These are phyloP conservation scores for Alectoria sarmentosa DNA, from an alignment of 495 filamentous ascomycete genomes.

Conservation along the genomic window DNA sequence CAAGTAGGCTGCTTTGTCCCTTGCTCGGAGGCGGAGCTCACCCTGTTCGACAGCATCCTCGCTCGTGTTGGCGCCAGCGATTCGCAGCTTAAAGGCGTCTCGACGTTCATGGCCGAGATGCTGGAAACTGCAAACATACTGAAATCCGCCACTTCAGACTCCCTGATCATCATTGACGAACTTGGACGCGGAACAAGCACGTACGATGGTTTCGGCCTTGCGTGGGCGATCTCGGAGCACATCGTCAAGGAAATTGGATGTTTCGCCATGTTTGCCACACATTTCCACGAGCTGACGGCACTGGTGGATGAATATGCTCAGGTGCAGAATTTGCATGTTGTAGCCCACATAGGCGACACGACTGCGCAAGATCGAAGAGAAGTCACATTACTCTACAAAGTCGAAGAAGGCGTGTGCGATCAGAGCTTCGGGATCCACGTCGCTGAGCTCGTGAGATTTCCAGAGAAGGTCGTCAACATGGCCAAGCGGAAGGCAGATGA, in stretches of 20 bases:
- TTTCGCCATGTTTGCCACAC: conserved; percentile 91
- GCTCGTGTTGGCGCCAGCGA: conserved; percentile 94
- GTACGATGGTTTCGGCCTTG: conserved; percentile 96
- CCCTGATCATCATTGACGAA: conserved; percentile 96
- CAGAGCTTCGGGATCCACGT: conserved; percentile 98
- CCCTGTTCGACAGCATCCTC: conserved; percentile 96
- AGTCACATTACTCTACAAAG: conserved; percentile 94
- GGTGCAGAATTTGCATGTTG: conserved; percentile 90
- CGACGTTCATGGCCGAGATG: conserved; percentile 99
- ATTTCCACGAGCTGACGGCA: conserved; percentile 97
- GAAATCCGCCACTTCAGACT: conserved; percentile 90
- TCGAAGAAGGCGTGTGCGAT: conserved; percentile 90
- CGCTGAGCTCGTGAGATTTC: conserved; percentile 96
- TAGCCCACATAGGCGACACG: conserved; percentile 78
- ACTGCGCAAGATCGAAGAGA: conserved; percentile 52
- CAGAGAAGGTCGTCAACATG: conserved; percentile 96
- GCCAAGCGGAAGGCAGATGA: conserved; percentile 97
- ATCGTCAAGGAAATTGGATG: conserved; percentile 93
- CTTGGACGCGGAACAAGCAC: conserved; percentile 97
- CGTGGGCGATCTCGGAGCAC: conserved; percentile 97
- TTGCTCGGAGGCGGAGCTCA: conserved; percentile 81
- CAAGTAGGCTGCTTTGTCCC: conserved; percentile 97
- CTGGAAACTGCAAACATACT: conserved; percentile 97
- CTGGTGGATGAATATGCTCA: conserved; percentile 76
- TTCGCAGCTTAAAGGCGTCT: conserved; percentile 94